Percentiles rank a stretch among this genome's conserved stretches.
Conservation (phyloP, 768 basidiomycete species). For the Termitomyces titanicus region DNA sequence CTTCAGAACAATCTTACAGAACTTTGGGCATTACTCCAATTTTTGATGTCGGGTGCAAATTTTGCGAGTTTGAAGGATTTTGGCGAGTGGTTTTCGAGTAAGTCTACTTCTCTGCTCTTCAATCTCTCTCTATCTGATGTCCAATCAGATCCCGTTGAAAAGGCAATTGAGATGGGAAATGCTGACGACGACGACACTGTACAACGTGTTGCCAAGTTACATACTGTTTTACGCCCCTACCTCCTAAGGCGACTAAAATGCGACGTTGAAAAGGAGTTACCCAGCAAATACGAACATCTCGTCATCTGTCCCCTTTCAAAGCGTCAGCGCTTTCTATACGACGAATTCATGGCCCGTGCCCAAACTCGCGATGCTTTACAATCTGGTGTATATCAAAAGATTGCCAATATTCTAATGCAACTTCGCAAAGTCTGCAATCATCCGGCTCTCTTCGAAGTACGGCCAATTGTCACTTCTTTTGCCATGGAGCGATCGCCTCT, state of each 20-base stretch:
- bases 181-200: conserved; percentile 76
- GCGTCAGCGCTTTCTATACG: conserved; percentile 91
- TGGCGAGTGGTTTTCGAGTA: conserved; percentile 95
- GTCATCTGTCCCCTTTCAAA: conserved; percentile 87
- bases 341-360: conserved; percentile 91
- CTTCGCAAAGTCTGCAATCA: conserved; percentile 96
- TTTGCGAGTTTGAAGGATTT: conserved; percentile 95
- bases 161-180: conserved; percentile 84
- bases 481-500: conserved; percentile 71
- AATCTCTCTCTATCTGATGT: conserved; percentile 2
- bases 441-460: conserved; percentile 88
- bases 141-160: conserved; percentile 80
- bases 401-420: conserved; percentile 97
- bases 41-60: conserved; percentile 83
- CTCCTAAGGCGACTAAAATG: conserved; percentile 93
- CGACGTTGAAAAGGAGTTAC: conserved; percentile 96
- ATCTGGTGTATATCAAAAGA: conserved; percentile 84
- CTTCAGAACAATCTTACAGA: conserved; percentile 96
- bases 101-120: conserved; percentile 25
- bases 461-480: conserved; percentile 78
- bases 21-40: conserved; percentile 92
- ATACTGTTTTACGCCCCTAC: conserved; percentile 93
- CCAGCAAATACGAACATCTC: conserved; percentile 90
- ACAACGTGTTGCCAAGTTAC: conserved; percentile 84
- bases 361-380: conserved; percentile 79